Percentiles rank a stretch among this genome's conserved stretches.
Conservation (phyloP, 495 filamentous ascomycete genomes). For the Annulohypoxylon maeteangense region DNA sequence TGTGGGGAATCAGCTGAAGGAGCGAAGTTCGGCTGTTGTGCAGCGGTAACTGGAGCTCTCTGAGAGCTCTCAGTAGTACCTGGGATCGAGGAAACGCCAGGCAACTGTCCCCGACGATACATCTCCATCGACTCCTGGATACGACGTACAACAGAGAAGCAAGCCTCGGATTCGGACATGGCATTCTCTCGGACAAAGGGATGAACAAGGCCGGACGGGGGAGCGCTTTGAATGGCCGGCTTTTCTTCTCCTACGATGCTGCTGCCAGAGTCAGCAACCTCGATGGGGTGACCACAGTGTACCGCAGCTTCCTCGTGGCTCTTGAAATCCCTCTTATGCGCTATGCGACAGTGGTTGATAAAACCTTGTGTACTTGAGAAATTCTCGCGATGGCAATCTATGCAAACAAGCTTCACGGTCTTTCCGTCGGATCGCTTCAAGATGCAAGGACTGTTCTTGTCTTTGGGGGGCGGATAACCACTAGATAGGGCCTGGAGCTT, state of each 20-base stretch:
- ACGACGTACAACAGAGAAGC: constrained; percentile 58
- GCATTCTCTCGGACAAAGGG: constrained; percentile 71
- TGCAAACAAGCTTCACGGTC: constrained; percentile 82
- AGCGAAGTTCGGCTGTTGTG: constrained; percentile 53
- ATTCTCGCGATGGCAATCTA: constrained; percentile 86
- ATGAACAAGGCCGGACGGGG: constrained; percentile 70
- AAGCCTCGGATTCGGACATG: constrained; percentile 64
- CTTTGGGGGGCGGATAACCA: constrained; percentile 76
- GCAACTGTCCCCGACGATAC: constrained; percentile 58
- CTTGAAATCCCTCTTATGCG: constrained; percentile 88
- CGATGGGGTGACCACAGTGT: constrained; percentile 83
- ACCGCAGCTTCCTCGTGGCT: constrained; percentile 96
- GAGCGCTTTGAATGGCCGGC: constrained; percentile 37
- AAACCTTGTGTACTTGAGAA: constrained; percentile 97
- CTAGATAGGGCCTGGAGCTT: constrained; percentile 78
- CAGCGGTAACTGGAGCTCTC: constrained; percentile 1
- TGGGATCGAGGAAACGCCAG: constrained; percentile 56
- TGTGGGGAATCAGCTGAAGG: constrained; percentile 78
- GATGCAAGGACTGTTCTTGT: constrained; percentile 65
- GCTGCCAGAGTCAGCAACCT: constrained; percentile 69
- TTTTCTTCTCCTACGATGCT: constrained; percentile 65
- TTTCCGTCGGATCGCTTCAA: constrained; percentile 65
- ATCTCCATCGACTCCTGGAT: constrained; percentile 59
- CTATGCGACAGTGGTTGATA: constrained; percentile 97
- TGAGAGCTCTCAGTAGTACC: constrained; percentile 39